phyloP scores from a whole-genome alignment of 805 yeast genomes.

The Ogataea polymorpha region DNA sequence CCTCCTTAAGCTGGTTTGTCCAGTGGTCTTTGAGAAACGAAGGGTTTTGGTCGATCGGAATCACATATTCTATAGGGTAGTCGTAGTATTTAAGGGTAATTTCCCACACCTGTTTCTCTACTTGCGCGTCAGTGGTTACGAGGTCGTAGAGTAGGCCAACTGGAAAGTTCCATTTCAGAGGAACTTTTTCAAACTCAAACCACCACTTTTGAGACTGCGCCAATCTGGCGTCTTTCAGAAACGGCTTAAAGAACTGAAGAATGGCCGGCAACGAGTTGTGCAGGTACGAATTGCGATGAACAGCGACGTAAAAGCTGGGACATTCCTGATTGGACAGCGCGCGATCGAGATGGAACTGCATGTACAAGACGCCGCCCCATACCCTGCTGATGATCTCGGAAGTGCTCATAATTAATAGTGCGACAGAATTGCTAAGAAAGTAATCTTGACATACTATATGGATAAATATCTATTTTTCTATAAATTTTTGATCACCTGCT shows the following conservation, averaged over 20 bases:
- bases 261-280: conserved; percentile 41
- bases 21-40: conserved; percentile 48
- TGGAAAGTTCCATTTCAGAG: conserved; percentile 77
- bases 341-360: conserved; percentile 32
- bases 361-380: conserved; percentile 56
- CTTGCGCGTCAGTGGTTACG: conserved; percentile 10
- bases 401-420: conserved; percentile 15
- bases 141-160: conserved; percentile 63
- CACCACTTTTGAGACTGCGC: conserved; percentile 41
- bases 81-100: conserved; percentile 39
- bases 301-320: conserved; percentile 19
- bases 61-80: conserved; percentile 44
- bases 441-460: background rate
- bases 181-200: conserved; percentile 64
- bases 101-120: conserved; percentile 38
- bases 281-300: conserved; percentile 51
- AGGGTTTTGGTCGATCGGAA: conserved; percentile 31
- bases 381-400: conserved; percentile 35
- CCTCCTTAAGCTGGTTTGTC: conserved; percentile 80
- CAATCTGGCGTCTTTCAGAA: conserved; percentile 23
- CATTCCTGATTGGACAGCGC: conserved; percentile 22
- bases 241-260: conserved; percentile 36
- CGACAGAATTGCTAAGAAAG: background rate
- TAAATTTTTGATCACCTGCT: conserved; percentile 80
- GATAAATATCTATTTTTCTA: conserved; percentile 27